Base-by-base conservation (phyloP, 352 stramenopile species). In the Globisporangium spinosum region DNA sequence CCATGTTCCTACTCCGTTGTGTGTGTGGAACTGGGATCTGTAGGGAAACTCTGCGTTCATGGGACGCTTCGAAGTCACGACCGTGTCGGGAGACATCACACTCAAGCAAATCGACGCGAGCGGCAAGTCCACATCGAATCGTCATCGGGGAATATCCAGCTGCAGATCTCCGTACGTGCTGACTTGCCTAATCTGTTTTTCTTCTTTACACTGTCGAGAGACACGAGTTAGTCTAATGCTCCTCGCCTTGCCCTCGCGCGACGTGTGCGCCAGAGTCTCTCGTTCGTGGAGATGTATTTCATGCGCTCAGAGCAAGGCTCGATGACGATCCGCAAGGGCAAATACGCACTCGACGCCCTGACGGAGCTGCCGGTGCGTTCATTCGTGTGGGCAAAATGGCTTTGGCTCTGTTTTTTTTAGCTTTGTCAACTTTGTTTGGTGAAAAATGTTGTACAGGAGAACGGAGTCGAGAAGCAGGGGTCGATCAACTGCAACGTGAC, bases 11-110 rank as follows among this genome's bases (percentile, higher is more conserved):
- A n/a, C 7, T 47, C 12, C 13, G 53, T 17, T 56, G 6, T 8
- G 2, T 38, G 23, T 53, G 32, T 20, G 20, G 20, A 43, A 23
- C 25, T 10, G 25, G 5, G 45, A 60, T 1, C 38, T 63, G 20
- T 47, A 90, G 78, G 79, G 79, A 29, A 89, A 82, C 54, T 81
- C 73, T 22, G 78, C 80, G n/a, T 91, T 93, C 71, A 79, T 82
- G 73, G 85, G 85, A 10, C 80, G 83, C 25, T 69, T 93, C 25
- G 82, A 91, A 64, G 80, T 87, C 38, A 79, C 75, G 13, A 86
- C 76, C 7, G 63, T 91, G 47, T 78, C 82, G 1, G 85, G 85
- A 13, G 77, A 89, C 62, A 73, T 93, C 15, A 72, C 69, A 4
- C 70, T 93, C 17, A 20, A 78, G 55, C 77, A 89, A 22, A 74